Base-by-base conservation (phyloP, 1,284 basidiomycete species). In the Ustilago shanxiensis region DNA sequence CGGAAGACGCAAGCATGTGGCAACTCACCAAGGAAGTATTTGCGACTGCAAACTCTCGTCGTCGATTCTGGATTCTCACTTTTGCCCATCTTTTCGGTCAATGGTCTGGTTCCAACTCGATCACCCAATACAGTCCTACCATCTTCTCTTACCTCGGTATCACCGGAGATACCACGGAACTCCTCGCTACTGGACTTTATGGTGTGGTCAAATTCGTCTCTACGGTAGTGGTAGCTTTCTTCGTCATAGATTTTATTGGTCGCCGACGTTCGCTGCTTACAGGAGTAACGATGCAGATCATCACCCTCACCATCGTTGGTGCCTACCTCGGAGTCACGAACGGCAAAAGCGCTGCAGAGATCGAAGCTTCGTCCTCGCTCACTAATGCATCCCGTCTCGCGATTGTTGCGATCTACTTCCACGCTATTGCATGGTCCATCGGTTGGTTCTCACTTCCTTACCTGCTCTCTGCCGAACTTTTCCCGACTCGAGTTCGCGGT, bases 371-470 rank as follows among this genome's bases (percentile, higher is more conserved):
- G 22, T 22, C 1, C 4, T 37, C 59, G 20, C 29, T 60, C 31
- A 60, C 47, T 16, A 60, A 29, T 18, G 59, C 47, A 28, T 60
- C 59, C 10, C 45, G 59, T 11, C 59, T 60, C 7, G 59, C 59
- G 10, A 60, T 60, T 20, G 59, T 60, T 1, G 59, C 59, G 31
- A 60, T 60, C 47, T 60, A 60, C 49, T 60, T 60, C 31, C 59
- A 60, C 33, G 59, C 59, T 8, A 24, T 60, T 13, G 59, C 59
- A 24, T 60, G 59, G 59, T 60, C 59, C 35, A 37, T 60, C 37
- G 59, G 59, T 13, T 60, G 59, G 59, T 60, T 60, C 49, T 60
- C 59, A 1, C 22, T 60, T 47, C 59, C 59, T 22, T 60, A 60
- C 37, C 47, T 60, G 4, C 49, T 60, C 16, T 51, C 47, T 60